Evolutionary conservation across 202 grass and related monocot species (phyloP).

Genomic region (Hordeum pubiflorum): DNA sequence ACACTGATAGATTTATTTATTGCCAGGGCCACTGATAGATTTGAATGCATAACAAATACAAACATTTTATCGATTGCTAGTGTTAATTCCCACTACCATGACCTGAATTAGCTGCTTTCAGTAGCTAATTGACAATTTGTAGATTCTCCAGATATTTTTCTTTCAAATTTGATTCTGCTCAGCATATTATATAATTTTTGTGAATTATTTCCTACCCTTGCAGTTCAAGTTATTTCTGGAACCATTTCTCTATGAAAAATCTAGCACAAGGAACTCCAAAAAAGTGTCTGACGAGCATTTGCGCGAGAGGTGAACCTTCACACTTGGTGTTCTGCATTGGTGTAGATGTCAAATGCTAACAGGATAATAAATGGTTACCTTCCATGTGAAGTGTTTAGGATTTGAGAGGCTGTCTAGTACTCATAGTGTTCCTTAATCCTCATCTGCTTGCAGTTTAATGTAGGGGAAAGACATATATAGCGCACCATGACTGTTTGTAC

Average conservation of each 20-base stretch:
- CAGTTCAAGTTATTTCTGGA: conserved; percentile 76
- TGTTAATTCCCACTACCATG: not conserved
- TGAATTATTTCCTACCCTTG: conserved; percentile 19
- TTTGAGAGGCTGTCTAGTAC: not conserved
- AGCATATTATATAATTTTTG: no score
- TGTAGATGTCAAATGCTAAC: not conserved
- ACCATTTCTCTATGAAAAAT: conserved; percentile 64
- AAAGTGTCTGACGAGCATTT: conserved; percentile 63
- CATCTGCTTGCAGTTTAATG: not conserved
- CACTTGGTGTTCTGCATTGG: conserved; percentile 26
- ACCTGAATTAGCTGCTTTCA: conserved; percentile 16
- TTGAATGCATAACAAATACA: not conserved
- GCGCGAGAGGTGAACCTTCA: conserved; percentile 67
- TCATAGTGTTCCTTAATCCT: not conserved
- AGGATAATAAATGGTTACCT: not conserved
- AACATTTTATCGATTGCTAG: not conserved
- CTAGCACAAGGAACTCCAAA: conserved; percentile 36
- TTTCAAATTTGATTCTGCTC: not conserved
- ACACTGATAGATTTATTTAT: not conserved
- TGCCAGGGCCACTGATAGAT: not conserved
- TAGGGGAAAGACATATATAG: not conserved
- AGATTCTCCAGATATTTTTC: not conserved
- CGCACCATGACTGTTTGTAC: not conserved
- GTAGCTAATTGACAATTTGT: conserved; percentile 11
- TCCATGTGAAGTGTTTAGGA: not conserved